phyloP scores from a whole-genome alignment of 257 asterid species.

The Parsonsia alboflavescens region DNA sequence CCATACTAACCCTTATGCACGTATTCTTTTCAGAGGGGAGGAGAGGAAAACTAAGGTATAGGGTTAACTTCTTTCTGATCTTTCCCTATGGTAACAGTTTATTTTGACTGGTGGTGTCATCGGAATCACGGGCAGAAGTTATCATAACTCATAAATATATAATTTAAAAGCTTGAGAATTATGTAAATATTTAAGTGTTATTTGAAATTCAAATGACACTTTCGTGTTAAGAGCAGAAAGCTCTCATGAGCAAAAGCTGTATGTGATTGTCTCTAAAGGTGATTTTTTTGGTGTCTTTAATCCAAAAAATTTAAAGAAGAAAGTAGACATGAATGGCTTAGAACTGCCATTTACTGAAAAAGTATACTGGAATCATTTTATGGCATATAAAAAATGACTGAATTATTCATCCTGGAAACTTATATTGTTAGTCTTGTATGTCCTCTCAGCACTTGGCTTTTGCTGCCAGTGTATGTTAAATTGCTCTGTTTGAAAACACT shows the following conservation, averaged over 20 bases:
- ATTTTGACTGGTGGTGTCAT: not conserved
- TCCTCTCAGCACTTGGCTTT: not conserved
- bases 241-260: not conserved
- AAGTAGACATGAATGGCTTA: no score
- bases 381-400: not conserved
- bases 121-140: not conserved
- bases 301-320: no score
- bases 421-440: not conserved
- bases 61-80: constrained; percentile 12
- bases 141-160: not conserved
- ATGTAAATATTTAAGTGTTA: not conserved
- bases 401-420: not conserved
- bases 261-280: no score
- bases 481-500: not conserved
- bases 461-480: not conserved
- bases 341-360: no score
- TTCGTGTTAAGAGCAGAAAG: not conserved
- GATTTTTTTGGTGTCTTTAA: no score
- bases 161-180: not conserved
- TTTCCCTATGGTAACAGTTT: not conserved
- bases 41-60: constrained; percentile 90
- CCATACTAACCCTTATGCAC: constrained; percentile 90
- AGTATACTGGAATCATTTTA: no score
- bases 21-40: constrained; percentile 73
- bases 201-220: not conserved